A percentile compares a stretch with the other conserved stretches of the same genome.
phyloP scores from a whole-genome alignment of 495 filamentous ascomycete genomes.

The Podospora comata region DNA sequence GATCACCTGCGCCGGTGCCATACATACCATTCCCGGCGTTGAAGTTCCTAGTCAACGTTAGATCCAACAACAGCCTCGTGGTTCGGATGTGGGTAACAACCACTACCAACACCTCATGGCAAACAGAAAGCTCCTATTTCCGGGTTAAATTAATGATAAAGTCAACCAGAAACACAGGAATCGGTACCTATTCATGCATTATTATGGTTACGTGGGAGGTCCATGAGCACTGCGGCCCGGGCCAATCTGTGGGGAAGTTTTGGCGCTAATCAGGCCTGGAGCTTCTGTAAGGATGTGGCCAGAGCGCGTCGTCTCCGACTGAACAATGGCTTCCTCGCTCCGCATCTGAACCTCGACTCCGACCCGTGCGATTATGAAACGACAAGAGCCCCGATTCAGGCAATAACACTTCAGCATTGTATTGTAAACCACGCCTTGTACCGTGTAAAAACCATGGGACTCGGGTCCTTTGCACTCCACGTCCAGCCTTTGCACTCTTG shows the following conservation, averaged over 20 bases:
- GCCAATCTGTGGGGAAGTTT: not conserved
- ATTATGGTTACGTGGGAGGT: not conserved
- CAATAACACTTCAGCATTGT: not conserved
- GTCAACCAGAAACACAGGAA: not conserved
- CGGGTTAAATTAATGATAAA: not conserved
- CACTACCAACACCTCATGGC: not conserved
- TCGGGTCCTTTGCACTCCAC: not conserved
- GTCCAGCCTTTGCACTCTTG: not conserved
- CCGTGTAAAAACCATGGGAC: not conserved
- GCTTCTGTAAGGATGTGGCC: conserved; percentile 21
- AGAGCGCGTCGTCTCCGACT: not conserved
- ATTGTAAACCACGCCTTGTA: not conserved
- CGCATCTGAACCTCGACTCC: conserved; percentile 12
- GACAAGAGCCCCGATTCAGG: conserved; percentile 18
- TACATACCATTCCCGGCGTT: too few relatives aligned
- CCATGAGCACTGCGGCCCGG: too few relatives aligned
- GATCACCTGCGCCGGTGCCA: too few relatives aligned
- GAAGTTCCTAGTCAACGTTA: too few relatives aligned
- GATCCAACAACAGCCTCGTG: too few relatives aligned
- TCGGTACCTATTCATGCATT: conserved; percentile 20
- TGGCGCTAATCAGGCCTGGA: conserved; percentile 21
- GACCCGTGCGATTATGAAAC: conserved; percentile 29
- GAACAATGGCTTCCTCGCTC: conserved; percentile 29
- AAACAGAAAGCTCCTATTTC: not conserved
- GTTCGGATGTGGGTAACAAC: not conserved